Conservation (phyloP, 192 early-diverging fungal species). For the Podila horticola region DNA sequence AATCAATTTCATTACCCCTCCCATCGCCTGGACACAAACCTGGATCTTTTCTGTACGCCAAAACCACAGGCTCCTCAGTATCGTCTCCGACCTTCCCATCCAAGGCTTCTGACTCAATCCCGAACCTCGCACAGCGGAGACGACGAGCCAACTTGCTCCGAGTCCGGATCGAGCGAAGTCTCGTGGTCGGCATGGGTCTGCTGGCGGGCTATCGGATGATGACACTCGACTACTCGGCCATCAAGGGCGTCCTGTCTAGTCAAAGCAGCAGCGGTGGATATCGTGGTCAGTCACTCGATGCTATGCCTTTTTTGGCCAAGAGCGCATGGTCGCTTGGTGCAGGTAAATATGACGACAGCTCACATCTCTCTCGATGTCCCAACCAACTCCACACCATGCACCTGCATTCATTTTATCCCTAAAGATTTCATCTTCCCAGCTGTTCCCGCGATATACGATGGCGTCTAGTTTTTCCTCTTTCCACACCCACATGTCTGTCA, state of each 20-base stretch:
- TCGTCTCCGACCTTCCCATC: neutral
- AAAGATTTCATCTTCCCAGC: too few species aligned
- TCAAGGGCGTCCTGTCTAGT: neutral
- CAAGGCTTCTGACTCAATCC: neutral
- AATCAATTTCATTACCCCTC: neutral
- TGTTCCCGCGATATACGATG: too few species aligned
- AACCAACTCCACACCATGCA: neutral
- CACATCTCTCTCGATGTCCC: neutral
- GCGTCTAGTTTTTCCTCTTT: too few species aligned
- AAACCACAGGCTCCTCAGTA: neutral
- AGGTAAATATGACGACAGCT: constrained; percentile 13
- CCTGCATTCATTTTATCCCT: neutral
- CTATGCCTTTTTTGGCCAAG: constrained; percentile 15
- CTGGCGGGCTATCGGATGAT: constrained; percentile 48
- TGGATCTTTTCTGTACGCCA: neutral
- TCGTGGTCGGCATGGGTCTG: constrained; percentile 45
- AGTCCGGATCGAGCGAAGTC: constrained; percentile 45
- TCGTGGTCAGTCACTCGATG: constrained; percentile 1
- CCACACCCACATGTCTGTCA: too few species aligned
- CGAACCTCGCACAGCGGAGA: constrained; percentile 19
- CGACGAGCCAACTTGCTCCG: constrained; percentile 34
- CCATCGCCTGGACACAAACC: neutral
- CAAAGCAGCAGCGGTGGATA: neutral
- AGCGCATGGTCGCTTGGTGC: constrained; percentile 39
- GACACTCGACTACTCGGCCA: constrained; percentile 27